These are phyloP conservation scores for Helicocarpus griseus DNA, from an alignment of 2,329 filamentous ascomycete genomes.

Conservation along the genomic window DNA sequence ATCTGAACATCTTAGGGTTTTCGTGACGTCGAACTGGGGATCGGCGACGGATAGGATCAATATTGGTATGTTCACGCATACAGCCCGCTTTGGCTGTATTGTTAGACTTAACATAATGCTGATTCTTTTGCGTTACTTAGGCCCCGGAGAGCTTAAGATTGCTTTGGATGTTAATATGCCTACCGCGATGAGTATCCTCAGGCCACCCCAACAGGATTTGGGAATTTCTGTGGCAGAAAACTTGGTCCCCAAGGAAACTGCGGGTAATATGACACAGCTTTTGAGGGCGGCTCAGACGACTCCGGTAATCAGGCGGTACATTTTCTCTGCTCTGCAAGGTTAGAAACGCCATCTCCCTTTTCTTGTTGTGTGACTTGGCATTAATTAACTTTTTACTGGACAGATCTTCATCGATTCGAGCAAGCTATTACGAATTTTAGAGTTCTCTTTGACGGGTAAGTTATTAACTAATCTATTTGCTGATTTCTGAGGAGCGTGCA, in stretches of 20 bases:
- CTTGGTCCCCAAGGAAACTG: conserved; percentile 51
- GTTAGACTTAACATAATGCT: not conserved
- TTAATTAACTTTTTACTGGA: conserved; percentile 8
- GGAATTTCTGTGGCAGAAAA: conserved; percentile 65
- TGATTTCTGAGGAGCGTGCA: no score
- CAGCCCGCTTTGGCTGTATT: not conserved
- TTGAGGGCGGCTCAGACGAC: conserved; percentile 48
- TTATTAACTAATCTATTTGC: not conserved
- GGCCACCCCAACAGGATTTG: conserved; percentile 66
- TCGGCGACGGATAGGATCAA: conserved; percentile 78
- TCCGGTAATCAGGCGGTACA: conserved; percentile 62
- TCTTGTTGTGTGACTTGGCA: not conserved
- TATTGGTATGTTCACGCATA: conserved; percentile 39
- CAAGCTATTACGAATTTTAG: conserved; percentile 68
- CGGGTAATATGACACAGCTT: conserved; percentile 54
- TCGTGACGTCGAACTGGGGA: conserved; percentile 66
- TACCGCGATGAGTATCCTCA: conserved; percentile 56
- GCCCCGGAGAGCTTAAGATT: conserved; percentile 61
- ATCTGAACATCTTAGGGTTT: conserved; percentile 64
- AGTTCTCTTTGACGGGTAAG: conserved; percentile 59
- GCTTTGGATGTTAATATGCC: conserved; percentile 54
- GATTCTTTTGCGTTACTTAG: conserved; percentile 29
- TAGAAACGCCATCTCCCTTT: conserved; percentile 6
- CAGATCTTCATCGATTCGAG: conserved; percentile 69
- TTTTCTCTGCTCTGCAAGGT: conserved; percentile 50